These are phyloP conservation scores for Phytophthora melonis DNA, from an alignment of 352 stramenopile genomes.

Conservation along the genomic window DNA sequence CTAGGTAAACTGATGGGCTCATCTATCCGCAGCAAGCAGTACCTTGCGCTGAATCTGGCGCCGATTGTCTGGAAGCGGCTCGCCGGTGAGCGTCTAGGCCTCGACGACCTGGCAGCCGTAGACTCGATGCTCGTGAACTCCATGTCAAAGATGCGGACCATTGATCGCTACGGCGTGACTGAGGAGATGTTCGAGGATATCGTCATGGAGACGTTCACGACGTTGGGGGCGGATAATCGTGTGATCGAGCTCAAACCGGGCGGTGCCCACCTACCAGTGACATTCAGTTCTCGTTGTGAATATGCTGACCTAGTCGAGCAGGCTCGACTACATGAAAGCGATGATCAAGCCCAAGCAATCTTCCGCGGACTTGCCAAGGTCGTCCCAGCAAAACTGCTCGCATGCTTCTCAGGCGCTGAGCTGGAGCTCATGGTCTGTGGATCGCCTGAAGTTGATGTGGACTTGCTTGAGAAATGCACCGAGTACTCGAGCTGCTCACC, in stretches of 20 bases:
- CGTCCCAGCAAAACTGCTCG: constrained; percentile 72
- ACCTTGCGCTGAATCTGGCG: constrained; percentile 89
- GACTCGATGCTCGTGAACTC: constrained; percentile 92
- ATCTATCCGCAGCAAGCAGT: constrained; percentile 88
- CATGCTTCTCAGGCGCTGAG: constrained; percentile 85
- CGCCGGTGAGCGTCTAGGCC: constrained; percentile 67
- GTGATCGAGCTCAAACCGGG: constrained; percentile 76
- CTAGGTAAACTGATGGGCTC: constrained; percentile 93
- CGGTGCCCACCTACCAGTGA: constrained; percentile 76
- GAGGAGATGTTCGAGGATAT: constrained; percentile 92
- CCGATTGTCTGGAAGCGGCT: constrained; percentile 92
- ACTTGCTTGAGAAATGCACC: constrained; percentile 81
- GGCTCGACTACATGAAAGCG: constrained; percentile 84
- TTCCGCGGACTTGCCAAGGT: constrained; percentile 79
- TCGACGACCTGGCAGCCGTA: constrained; percentile 87
- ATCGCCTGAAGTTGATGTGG: constrained; percentile 81
- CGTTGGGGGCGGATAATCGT: constrained; percentile 85
- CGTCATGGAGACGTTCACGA: constrained; percentile 93
- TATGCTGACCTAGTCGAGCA: constrained; percentile 86
- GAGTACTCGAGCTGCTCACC: constrained; percentile 88
- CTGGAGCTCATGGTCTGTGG: constrained; percentile 90
- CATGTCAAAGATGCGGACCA: constrained; percentile 87
- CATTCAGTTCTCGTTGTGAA: constrained; percentile 78
- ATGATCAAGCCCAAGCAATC: constrained; percentile 55
- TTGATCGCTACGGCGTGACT: constrained; percentile 78